Percentiles rank a stretch among this genome's conserved stretches.
These are phyloP conservation scores for Fusarium musae DNA, from an alignment of 2,329 filamentous ascomycete genomes.

Conservation along the genomic window DNA sequence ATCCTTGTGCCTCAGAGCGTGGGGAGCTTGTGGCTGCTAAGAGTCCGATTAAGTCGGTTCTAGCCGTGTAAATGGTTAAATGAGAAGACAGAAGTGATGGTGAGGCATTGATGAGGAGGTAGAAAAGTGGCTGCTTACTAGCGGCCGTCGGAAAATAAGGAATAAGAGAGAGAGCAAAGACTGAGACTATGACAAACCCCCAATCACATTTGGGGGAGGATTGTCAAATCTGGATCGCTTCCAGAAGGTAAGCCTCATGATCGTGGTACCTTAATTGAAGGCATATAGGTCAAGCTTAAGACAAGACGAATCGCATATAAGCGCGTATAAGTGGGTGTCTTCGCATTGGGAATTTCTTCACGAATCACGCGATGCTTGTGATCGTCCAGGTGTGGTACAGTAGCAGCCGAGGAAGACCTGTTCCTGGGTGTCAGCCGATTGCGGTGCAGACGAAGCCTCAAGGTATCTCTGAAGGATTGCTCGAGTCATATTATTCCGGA, in stretches of 20 bases:
- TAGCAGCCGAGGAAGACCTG: background rate
- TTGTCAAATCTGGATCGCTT: background rate
- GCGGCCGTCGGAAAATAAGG: background rate
- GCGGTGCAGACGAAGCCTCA: background rate
- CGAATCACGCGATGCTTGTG: slow-evolving; percentile 5
- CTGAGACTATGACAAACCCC: background rate
- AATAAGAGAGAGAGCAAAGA: background rate
- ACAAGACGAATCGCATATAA: background rate
- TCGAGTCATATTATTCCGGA: slow-evolving; percentile 10
- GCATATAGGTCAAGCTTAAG: slow-evolving; percentile 14
- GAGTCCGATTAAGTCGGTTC: background rate
- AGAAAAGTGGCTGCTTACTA: background rate
- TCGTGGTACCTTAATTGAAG: slow-evolving; percentile 20
- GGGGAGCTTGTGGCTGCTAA: background rate
- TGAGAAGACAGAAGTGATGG: background rate
- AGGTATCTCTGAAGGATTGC: background rate
- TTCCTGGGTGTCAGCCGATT: slow-evolving; percentile 3
- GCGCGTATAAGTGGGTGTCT: background rate
- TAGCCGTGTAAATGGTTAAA: background rate
- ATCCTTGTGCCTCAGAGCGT: background rate
- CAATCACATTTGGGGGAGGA: background rate
- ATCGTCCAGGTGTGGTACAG: background rate
- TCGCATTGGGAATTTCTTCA: background rate
- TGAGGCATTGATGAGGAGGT: background rate
- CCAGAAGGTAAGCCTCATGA: background rate